phyloP scores from a whole-genome alignment of 2,329 filamentous ascomycete species.

The Aspergillus piperis region DNA sequence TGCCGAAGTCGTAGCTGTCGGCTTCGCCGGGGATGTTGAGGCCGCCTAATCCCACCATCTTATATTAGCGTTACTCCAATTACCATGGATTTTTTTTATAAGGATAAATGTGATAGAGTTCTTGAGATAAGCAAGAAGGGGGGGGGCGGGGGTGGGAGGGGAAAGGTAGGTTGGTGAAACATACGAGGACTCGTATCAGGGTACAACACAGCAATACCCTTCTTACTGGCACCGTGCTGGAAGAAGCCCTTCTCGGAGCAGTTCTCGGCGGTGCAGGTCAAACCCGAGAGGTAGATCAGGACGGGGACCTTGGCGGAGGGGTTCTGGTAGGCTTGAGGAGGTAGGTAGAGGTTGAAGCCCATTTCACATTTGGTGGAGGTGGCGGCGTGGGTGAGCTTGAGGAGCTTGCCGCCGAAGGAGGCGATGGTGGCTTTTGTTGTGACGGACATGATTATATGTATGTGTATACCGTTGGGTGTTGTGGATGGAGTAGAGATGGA shows the following conservation, averaged over 20 bases:
- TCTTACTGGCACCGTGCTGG: conserved; percentile 75
- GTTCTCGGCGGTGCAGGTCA: conserved; percentile 91
- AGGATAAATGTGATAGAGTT: too few species aligned
- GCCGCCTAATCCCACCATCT: conserved; percentile 56
- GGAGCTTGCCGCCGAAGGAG: conserved; percentile 89
- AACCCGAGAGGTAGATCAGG: conserved; percentile 87
- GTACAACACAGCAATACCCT: conserved; percentile 88
- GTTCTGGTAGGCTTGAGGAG: conserved; percentile 63
- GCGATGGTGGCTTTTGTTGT: conserved; percentile 85
- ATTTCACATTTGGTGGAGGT: conserved; percentile 80
- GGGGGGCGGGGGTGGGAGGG: too few species aligned
- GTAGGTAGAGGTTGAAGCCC: conserved; percentile 90
- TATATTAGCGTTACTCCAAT: too few species aligned
- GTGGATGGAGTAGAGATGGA: neutral
- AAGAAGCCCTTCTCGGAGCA: conserved; percentile 82
- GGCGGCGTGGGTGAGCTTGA: conserved; percentile 89
- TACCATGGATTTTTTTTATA: neutral
- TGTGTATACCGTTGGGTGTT: neutral
- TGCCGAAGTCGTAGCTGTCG: conserved; percentile 87
- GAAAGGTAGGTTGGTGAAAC: conserved; percentile 25
- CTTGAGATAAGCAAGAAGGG: too few species aligned
- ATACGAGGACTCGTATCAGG: conserved; percentile 90
- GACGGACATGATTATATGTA: conserved; percentile 66
- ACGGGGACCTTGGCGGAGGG: conserved; percentile 70
- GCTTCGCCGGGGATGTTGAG: conserved; percentile 80